A percentile compares a stretch with the other conserved stretches of the same genome.
These are phyloP conservation scores for Talaromyces sp. DNA, from an alignment of 2,329 filamentous ascomycete genomes.

Conservation along the genomic window DNA sequence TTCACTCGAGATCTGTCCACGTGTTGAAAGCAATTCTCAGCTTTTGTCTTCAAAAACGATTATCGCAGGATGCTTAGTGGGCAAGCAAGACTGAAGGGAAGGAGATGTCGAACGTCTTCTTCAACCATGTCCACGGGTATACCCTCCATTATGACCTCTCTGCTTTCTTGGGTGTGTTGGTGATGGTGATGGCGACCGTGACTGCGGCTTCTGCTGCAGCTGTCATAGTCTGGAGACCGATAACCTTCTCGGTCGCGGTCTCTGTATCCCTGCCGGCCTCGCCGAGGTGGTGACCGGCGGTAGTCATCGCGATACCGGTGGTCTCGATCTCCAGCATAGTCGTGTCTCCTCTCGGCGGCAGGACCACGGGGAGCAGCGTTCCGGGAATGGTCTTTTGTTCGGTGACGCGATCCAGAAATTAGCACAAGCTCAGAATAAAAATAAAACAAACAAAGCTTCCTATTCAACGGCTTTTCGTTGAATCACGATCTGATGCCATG, in stretches of 20 bases:
- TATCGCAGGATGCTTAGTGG: slow-evolving; percentile 7
- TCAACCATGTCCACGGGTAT: slow-evolving; percentile 44
- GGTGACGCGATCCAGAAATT: slow-evolving; percentile 23
- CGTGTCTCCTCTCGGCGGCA: slow-evolving; percentile 30
- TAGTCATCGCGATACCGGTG: slow-evolving; percentile 31
- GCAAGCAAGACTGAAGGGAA: slow-evolving; percentile 18
- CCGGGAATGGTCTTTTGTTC: slow-evolving; percentile 30
- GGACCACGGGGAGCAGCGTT: slow-evolving; percentile 28
- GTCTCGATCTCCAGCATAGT: slow-evolving; percentile 27
- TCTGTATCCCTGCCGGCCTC: slow-evolving; percentile 31
- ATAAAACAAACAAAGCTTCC: slow-evolving; percentile 5
- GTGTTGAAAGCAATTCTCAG: slow-evolving; percentile 36
- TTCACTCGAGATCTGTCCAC: slow-evolving; percentile 51
- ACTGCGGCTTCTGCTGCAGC: slow-evolving; percentile 28
- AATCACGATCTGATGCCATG: slow-evolving; percentile 32
- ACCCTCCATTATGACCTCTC: slow-evolving; percentile 47
- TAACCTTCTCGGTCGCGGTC: slow-evolving; percentile 45
- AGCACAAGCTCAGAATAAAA: slow-evolving; percentile 26
- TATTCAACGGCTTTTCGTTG: slow-evolving; percentile 2
- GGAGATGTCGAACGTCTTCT: slow-evolving; percentile 44
- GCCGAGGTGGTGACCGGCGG: slow-evolving; percentile 30
- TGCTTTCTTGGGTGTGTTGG: slow-evolving; percentile 38
- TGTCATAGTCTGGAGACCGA: slow-evolving; percentile 32
- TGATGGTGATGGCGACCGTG: slow-evolving; percentile 27
- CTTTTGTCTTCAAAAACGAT: slow-evolving; percentile 23